Evolutionary conservation across 2,329 filamentous ascomycete genomes (phyloP).

Genomic region (Zasmidium angulare): DNA sequence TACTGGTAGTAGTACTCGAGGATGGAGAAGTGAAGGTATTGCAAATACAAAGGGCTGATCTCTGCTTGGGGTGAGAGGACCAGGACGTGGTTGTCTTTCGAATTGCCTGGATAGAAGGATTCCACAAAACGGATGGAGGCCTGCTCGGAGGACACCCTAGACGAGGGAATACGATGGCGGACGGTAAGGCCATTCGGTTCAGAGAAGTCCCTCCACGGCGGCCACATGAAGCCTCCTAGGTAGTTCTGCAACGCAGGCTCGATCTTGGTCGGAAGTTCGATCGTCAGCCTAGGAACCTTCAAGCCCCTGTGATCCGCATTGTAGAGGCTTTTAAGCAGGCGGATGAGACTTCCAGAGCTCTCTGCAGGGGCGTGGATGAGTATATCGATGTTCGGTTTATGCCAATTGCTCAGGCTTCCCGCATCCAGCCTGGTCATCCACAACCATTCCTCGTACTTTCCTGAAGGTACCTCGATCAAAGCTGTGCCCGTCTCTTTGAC

Average conservation of each 20-base stretch:
- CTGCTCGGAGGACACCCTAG: constrained; percentile 64
- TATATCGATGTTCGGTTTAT: constrained; percentile 75
- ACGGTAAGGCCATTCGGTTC: constrained; percentile 58
- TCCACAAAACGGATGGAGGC: constrained; percentile 76
- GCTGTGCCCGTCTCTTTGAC: constrained; percentile 55
- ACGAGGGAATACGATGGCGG: constrained; percentile 68
- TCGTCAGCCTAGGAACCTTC: constrained; percentile 70
- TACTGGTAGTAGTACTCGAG: constrained; percentile 75
- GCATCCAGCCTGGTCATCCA: constrained; percentile 82
- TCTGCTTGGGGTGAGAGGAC: constrained; percentile 79
- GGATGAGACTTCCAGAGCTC: constrained; percentile 71
- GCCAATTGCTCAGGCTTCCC: constrained; percentile 72
- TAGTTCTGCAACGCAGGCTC: constrained; percentile 65
- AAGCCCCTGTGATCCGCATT: constrained; percentile 73
- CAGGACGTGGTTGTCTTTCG: constrained; percentile 70
- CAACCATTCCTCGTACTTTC: constrained; percentile 61
- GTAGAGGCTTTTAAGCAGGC: constrained; percentile 73
- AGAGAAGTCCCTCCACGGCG: constrained; percentile 54
- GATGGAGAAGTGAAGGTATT: constrained; percentile 77
- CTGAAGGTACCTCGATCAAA: constrained; percentile 71
- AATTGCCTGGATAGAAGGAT: constrained; percentile 76
- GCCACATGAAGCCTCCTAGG: constrained; percentile 67
- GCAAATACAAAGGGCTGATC: constrained; percentile 76
- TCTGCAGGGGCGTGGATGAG: constrained; percentile 72
- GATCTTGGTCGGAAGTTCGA: constrained; percentile 74